Evolutionary conservation across 768 basidiomycete genomes (phyloP).

Genomic region (Vararia minispora): DNA sequence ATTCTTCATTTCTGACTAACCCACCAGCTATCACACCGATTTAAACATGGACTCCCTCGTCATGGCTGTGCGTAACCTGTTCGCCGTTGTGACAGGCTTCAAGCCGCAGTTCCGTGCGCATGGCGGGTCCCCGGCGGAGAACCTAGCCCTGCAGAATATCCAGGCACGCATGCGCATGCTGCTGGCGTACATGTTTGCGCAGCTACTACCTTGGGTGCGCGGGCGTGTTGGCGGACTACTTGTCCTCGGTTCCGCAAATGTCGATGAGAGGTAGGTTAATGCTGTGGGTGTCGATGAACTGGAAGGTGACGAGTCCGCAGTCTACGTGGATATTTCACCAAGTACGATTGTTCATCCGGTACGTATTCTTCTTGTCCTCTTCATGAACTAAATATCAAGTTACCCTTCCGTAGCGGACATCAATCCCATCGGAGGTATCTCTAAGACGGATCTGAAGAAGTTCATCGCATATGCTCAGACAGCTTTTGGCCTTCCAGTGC

Average conservation of each 20-base stretch:
- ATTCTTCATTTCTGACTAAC: constrained; percentile 1
- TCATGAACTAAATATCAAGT: constrained; percentile 8
- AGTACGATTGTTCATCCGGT: constrained; percentile 95
- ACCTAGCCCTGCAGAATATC: constrained; percentile 95
- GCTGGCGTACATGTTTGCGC: constrained; percentile 87
- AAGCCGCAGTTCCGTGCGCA: constrained; percentile 74
- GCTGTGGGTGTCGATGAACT: not conserved
- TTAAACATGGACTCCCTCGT: constrained; percentile 94
- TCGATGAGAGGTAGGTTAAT: constrained; percentile 78
- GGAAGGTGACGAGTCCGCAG: constrained; percentile 27
- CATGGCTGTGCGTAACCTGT: constrained; percentile 72
- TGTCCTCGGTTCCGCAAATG: constrained; percentile 96
- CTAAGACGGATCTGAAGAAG: constrained; percentile 93
- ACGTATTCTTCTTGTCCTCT: constrained; percentile 6
- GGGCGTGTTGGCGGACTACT: constrained; percentile 78
- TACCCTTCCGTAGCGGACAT: constrained; percentile 59
- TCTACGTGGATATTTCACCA: constrained; percentile 92
- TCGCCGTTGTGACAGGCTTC: constrained; percentile 67
- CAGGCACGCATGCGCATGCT: constrained; percentile 96
- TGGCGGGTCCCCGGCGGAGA: constrained; percentile 82
- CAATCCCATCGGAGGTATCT: constrained; percentile 97
- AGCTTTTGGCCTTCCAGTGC: constrained; percentile 76
- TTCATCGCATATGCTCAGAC: constrained; percentile 81
- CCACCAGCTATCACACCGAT: constrained; percentile 77
- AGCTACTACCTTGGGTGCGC: constrained; percentile 85